These are phyloP conservation scores for Pythium myriotylum DNA, from an alignment of 352 stramenopile species.

Conservation along the genomic window DNA sequence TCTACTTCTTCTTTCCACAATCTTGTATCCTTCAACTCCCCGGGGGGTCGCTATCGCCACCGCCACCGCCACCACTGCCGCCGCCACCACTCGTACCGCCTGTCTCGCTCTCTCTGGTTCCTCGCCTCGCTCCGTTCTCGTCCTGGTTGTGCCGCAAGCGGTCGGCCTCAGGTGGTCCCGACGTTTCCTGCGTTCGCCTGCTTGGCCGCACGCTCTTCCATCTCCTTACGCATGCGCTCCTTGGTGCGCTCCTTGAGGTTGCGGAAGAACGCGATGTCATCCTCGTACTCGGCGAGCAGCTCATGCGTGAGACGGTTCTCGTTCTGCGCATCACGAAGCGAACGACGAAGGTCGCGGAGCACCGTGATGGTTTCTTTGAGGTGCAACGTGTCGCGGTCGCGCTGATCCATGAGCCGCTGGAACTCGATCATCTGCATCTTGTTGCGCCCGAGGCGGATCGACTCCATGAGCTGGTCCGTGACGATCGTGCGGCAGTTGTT, in stretches of 20 bases:
- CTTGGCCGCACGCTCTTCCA: slow-evolving; percentile 46
- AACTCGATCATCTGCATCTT: slow-evolving; percentile 70
- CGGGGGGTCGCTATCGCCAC: slow-evolving; percentile 20
- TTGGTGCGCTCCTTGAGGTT: slow-evolving; percentile 71
- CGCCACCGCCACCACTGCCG: slow-evolving; percentile 18
- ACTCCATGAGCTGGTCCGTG: slow-evolving; percentile 77
- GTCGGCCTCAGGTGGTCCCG: slow-evolving; percentile 28
- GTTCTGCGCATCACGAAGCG: slow-evolving; percentile 53
- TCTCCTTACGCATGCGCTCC: slow-evolving; percentile 62
- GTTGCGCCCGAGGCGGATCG: slow-evolving; percentile 65
- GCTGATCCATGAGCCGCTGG: slow-evolving; percentile 52
- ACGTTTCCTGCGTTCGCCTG: slow-evolving; percentile 29
- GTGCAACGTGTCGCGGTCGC: slow-evolving; percentile 67
- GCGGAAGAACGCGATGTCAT: slow-evolving; percentile 77
- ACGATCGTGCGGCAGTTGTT: slow-evolving; percentile 64
- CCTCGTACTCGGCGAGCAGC: slow-evolving; percentile 56
- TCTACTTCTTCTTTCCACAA: not conserved
- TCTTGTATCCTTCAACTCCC: not conserved
- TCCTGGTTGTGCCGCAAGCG: slow-evolving; percentile 12
- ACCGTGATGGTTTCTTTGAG: slow-evolving; percentile 61
- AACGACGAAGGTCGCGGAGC: slow-evolving; percentile 50
- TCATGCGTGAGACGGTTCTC: slow-evolving; percentile 55
- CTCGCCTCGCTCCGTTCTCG: slow-evolving; percentile 4
- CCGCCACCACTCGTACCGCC: slow-evolving; percentile 17
- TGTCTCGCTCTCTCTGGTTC: slow-evolving; percentile 1